These are phyloP conservation scores for Posidonia australis DNA, from an alignment of 106 monocot genomes.

Conservation along the genomic window DNA sequence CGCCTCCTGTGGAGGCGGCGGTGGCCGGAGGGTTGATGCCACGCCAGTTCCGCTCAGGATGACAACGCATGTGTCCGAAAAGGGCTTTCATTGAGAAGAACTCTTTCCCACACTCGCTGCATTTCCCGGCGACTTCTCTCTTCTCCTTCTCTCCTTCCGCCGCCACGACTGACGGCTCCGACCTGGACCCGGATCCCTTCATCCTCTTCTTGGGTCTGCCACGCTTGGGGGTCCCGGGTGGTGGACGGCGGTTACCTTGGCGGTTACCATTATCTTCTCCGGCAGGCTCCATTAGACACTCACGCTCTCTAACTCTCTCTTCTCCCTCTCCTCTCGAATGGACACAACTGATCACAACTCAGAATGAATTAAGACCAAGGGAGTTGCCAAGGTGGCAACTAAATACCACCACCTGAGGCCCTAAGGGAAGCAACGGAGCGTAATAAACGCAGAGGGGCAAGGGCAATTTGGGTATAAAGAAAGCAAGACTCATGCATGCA, in stretches of 20 bases:
- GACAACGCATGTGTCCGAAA: slow-evolving; percentile 83
- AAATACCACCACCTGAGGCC: too few relatives aligned
- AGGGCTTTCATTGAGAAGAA: slow-evolving; percentile 77
- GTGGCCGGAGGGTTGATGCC: slow-evolving; percentile 51
- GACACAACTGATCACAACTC: neutral
- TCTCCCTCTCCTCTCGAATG: neutral
- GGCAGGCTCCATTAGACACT: neutral
- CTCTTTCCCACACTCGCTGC: slow-evolving; percentile 55
- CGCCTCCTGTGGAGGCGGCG: neutral
- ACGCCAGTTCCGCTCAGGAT: slow-evolving; percentile 65
- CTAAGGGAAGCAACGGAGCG: neutral
- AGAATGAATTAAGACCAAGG: neutral
- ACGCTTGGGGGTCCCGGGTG: neutral
- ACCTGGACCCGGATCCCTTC: neutral
- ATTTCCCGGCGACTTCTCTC: slow-evolving; percentile 11
- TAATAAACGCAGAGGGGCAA: neutral
- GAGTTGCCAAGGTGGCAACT: neutral
- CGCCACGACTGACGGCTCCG: neutral
- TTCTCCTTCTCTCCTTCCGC: neutral
- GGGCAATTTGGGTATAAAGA: neutral
- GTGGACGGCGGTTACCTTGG: neutral
- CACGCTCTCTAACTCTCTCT: neutral
- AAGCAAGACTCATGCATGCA: neutral
- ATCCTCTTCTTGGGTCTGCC: slow-evolving; percentile 4
- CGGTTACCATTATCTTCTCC: neutral